phyloP scores from a whole-genome alignment of 768 basidiomycete species.

The Amylocystis lapponica region DNA sequence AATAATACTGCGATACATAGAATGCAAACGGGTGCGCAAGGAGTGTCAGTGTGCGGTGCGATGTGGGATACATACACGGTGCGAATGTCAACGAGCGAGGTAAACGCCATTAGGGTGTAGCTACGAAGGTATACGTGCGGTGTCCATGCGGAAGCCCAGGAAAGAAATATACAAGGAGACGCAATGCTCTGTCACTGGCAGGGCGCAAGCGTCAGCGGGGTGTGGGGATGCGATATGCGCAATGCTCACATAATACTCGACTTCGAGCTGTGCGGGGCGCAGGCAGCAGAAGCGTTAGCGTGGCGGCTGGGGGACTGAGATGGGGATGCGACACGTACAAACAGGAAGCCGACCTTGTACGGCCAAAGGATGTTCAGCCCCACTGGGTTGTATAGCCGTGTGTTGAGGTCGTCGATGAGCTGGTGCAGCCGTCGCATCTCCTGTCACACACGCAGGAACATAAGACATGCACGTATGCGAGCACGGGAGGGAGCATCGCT shows the following conservation, averaged over 20 bases:
- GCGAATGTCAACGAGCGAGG: too few species aligned
- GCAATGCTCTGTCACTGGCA: constrained; percentile 1
- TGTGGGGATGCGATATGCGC: too few species aligned
- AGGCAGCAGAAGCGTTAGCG: too few species aligned
- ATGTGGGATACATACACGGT: too few species aligned
- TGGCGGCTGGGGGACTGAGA: background rate
- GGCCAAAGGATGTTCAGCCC: constrained; percentile 91
- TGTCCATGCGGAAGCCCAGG: background rate
- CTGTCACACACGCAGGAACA: constrained; percentile 47
- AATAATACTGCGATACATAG: too few species aligned
- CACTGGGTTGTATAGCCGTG: constrained; percentile 70
- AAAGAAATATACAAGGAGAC: too few species aligned
- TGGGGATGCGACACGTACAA: constrained; percentile 59
- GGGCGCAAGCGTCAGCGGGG: constrained; percentile 5
- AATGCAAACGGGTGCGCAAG: too few species aligned
- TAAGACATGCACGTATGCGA: background rate
- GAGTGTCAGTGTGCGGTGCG: too few species aligned
- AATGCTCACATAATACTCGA: constrained; percentile 83
- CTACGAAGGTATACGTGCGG: background rate
- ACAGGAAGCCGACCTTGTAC: constrained; percentile 78
- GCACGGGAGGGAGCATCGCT: background rate
- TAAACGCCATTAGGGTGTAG: background rate
- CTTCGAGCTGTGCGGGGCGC: constrained; percentile 70
- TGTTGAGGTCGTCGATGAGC: constrained; percentile 65
- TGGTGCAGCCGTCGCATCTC: constrained; percentile 67